Evolutionary conservation across 495 filamentous ascomycete genomes (phyloP).

Genomic region (Penicillium malachiteum): DNA sequence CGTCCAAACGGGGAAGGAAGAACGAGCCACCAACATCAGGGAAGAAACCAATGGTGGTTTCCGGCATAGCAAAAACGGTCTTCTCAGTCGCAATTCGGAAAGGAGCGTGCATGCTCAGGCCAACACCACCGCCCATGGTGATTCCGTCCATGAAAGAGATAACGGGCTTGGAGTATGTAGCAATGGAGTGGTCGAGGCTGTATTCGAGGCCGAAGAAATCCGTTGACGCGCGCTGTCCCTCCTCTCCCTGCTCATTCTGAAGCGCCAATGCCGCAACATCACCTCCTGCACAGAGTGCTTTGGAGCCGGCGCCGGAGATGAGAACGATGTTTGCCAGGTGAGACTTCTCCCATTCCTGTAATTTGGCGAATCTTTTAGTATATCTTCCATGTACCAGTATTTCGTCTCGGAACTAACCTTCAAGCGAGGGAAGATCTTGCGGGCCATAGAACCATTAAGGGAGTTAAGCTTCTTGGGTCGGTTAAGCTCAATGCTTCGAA

Average conservation of each 20-base stretch:
- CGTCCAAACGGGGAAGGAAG: conserved; percentile 88
- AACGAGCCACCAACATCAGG: conserved; percentile 95
- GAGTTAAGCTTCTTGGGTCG: conserved; percentile 87
- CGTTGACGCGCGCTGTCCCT: conserved; percentile 66
- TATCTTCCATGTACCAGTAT: neutral
- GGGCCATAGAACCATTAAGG: conserved; percentile 87
- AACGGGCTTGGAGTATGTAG: conserved; percentile 91
- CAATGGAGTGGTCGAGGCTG: conserved; percentile 87
- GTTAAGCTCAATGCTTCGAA: conserved; percentile 93
- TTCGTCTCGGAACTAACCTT: conserved; percentile 42
- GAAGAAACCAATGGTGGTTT: conserved; percentile 97
- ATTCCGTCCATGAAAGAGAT: conserved; percentile 96
- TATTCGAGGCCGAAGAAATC: conserved; percentile 94
- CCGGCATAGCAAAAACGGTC: conserved; percentile 96
- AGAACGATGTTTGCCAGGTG: conserved; percentile 89
- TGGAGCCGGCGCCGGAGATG: conserved; percentile 81
- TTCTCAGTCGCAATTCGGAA: conserved; percentile 95
- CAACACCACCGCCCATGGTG: conserved; percentile 97
- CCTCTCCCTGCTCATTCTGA: conserved; percentile 63
- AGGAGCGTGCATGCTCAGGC: conserved; percentile 89
- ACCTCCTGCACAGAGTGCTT: conserved; percentile 90
- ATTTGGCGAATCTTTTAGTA: conserved; percentile 18
- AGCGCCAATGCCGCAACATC: conserved; percentile 77
- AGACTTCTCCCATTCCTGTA: conserved; percentile 87
- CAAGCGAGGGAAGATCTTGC: conserved; percentile 84